Evolutionary conservation across 169 alveolate genomes (phyloP).

Genomic region (Plasmodium vinckei): DNA sequence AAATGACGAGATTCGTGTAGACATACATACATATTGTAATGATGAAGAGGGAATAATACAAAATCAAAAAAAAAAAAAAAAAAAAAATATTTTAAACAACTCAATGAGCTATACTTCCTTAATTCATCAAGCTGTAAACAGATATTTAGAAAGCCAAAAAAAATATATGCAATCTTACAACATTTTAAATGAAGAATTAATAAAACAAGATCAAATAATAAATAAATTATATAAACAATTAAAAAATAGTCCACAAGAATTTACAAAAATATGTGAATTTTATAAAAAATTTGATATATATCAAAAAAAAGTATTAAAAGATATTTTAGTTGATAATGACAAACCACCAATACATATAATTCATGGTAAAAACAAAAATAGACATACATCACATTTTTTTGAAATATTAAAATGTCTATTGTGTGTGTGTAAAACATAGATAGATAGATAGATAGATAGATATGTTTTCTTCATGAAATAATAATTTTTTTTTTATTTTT

Average conservation of each 20-base stretch:
- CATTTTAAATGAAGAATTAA: constrained; percentile 22
- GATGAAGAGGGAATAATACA: background rate
- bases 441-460: too few species aligned
- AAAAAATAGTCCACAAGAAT: constrained; percentile 31
- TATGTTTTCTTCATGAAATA: too few species aligned
- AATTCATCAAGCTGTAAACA: constrained; percentile 56
- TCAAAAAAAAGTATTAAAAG: constrained; percentile 36
- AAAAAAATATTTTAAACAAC: background rate
- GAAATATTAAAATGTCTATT: too few species aligned
- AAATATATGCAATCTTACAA: constrained; percentile 3
- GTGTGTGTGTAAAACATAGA: too few species aligned
- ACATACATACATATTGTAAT: too few species aligned
- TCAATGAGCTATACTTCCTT: constrained; percentile 13
- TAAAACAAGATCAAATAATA: constrained; percentile 45
- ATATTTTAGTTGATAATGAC: constrained; percentile 25
- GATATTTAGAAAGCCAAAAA: constrained; percentile 18
- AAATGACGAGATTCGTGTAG: constrained; percentile 1
- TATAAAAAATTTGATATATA: constrained; percentile 61
- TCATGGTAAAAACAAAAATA: constrained; percentile 17
- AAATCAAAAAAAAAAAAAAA: background rate
- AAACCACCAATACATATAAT: constrained; percentile 32
- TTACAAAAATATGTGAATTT: constrained; percentile 24
- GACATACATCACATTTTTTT: background rate
- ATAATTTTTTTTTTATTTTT: background rate
- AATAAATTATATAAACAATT: constrained; percentile 19